phyloP scores from a whole-genome alignment of 2,329 filamentous ascomycete species.

The Cordyceps militaris region DNA sequence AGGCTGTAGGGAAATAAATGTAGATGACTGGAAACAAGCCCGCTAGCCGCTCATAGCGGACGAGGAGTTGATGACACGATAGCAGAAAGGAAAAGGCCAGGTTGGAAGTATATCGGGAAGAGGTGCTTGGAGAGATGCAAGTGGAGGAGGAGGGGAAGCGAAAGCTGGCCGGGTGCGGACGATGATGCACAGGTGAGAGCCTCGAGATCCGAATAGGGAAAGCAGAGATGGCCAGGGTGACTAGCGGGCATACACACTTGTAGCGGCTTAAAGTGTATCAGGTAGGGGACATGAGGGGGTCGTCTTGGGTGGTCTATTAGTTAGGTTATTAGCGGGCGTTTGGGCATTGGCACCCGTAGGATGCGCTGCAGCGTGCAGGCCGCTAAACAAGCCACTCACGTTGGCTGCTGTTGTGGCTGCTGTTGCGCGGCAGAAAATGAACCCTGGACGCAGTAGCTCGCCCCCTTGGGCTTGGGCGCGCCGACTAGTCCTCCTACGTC shows the following conservation, averaged over 20 bases:
- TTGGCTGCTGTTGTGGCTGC: neutral
- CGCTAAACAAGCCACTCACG: neutral
- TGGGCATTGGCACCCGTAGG: too few relatives aligned
- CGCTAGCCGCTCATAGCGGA: slow-evolving; percentile 2
- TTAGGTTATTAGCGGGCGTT: too few relatives aligned
- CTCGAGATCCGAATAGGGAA: slow-evolving; percentile 5
- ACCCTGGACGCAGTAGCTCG: neutral
- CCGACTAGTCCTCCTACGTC: slow-evolving; percentile 3
- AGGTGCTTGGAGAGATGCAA: neutral
- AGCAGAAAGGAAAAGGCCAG: slow-evolving; percentile 1
- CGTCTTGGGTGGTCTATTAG: too few relatives aligned
- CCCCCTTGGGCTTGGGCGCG: neutral
- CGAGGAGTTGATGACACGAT: neutral
- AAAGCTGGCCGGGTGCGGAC: neutral
- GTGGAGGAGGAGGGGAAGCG: slow-evolving; percentile 2
- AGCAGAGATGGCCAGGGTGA: too few relatives aligned
- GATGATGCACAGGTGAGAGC: slow-evolving; percentile 6
- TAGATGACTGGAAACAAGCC: neutral
- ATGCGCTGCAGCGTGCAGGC: too few relatives aligned
- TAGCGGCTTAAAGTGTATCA: too few relatives aligned
- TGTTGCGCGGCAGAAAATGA: too few relatives aligned
- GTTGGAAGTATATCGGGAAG: neutral
- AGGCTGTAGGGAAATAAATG: neutral
- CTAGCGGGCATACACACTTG: too few relatives aligned
- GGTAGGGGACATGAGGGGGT: too few relatives aligned